Evolutionary conservation across 352 stramenopile species (phyloP).

Genomic region (Phytophthora citrophthora): DNA sequence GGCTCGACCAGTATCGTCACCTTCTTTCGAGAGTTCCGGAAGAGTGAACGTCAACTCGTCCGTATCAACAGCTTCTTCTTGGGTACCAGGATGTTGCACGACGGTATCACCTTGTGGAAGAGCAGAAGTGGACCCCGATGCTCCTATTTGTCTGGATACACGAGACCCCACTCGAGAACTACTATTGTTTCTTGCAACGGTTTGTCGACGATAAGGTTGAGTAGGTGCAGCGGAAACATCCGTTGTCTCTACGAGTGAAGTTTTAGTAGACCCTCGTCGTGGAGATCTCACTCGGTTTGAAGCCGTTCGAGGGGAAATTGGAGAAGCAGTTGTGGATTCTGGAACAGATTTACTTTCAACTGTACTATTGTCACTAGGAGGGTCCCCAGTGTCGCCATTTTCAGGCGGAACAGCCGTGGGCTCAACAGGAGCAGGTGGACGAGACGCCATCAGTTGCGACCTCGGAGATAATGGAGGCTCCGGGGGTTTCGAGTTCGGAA

Average conservation of each 20-base stretch:
- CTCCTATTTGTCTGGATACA: slow-evolving; percentile 7
- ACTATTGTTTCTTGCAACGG: slow-evolving; percentile 24
- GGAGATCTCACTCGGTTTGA: slow-evolving; percentile 18
- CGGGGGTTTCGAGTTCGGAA: slow-evolving; percentile 9
- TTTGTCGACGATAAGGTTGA: slow-evolving; percentile 32
- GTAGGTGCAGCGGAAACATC: slow-evolving; percentile 10
- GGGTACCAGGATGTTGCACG: neutral
- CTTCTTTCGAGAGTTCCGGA: slow-evolving; percentile 57
- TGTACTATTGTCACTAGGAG: neutral
- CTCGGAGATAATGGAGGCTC: slow-evolving; percentile 19
- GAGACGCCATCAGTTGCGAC: slow-evolving; percentile 24
- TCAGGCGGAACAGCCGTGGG: slow-evolving; percentile 4
- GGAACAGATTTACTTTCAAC: neutral
- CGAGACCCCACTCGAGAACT: neutral
- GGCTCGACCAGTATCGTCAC: slow-evolving; percentile 42
- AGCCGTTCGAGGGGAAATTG: slow-evolving; percentile 2
- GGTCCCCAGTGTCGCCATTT: slow-evolving; percentile 1
- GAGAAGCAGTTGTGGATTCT: neutral
- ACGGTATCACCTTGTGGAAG: slow-evolving; percentile 10
- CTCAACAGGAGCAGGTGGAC: slow-evolving; percentile 20
- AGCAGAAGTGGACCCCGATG: slow-evolving; percentile 4
- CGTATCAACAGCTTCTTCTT: slow-evolving; percentile 25
- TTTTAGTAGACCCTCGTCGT: slow-evolving; percentile 2
- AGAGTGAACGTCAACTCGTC: slow-evolving; percentile 62
- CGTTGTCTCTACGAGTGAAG: neutral